These are phyloP conservation scores for Brassica hybrid DNA, from an alignment of 441 rosid species.

Conservation along the genomic window DNA sequence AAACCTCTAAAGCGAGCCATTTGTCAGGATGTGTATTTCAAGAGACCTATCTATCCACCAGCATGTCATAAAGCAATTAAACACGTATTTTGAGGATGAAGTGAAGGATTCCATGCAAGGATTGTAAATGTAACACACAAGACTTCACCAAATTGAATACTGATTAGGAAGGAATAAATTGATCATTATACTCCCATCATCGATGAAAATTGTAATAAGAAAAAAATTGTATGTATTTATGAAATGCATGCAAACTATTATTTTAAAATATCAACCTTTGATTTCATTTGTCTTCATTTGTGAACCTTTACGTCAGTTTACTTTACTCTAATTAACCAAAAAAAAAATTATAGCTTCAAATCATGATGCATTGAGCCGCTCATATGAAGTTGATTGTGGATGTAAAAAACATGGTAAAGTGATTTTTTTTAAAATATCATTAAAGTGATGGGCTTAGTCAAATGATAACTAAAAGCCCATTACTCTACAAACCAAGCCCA, in stretches of 20 bases:
- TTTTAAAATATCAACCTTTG: background rate
- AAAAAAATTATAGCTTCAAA: background rate
- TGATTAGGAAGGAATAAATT: slow-evolving; percentile 9
- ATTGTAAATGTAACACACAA: slow-evolving; percentile 7
- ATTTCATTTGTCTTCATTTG: background rate
- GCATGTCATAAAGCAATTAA: slow-evolving; percentile 59
- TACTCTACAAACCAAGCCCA: background rate
- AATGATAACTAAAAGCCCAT: background rate
- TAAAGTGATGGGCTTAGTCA: background rate
- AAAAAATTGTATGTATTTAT: slow-evolving; percentile 5
- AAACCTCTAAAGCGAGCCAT: too few relatives aligned
- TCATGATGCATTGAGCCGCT: background rate
- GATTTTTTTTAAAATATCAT: too few relatives aligned
- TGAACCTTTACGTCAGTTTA: background rate
- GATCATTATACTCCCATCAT: background rate
- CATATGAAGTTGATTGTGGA: background rate
- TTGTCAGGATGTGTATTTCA: slow-evolving; percentile 63
- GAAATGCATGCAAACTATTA: slow-evolving; percentile 11
- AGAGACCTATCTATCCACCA: slow-evolving; percentile 65
- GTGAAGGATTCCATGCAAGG: slow-evolving; percentile 27
- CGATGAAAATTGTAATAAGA: slow-evolving; percentile 5
- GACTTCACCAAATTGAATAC: background rate
- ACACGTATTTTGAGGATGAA: slow-evolving; percentile 54
- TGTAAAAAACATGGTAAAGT: background rate
- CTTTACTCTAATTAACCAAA: background rate